Conservation (phyloP, 306 rosid genomes). For the Quercus mongolica region DNA sequence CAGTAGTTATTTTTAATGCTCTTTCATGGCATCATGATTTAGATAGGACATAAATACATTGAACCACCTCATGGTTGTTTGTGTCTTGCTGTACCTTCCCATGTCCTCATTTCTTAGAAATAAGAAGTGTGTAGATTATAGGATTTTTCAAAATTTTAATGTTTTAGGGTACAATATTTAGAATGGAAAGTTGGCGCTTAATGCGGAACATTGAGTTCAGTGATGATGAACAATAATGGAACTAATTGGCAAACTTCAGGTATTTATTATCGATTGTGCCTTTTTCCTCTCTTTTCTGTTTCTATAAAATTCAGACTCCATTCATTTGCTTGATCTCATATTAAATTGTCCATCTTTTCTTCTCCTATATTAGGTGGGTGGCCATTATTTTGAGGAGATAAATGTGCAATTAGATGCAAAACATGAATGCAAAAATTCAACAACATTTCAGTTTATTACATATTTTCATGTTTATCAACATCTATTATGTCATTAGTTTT, state of each 20-base stretch:
- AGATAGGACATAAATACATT: neutral
- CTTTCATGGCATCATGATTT: neutral
- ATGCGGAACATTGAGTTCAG: constrained; percentile 76
- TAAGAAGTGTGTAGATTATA: neutral
- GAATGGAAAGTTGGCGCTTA: constrained; percentile 96
- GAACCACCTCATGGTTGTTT: neutral
- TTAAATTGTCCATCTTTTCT: neutral
- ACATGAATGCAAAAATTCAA: too few species aligned
- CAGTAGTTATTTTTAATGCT: constrained; percentile 1
- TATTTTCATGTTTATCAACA: constrained; percentile 3
- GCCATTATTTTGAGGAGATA: constrained; percentile 98
- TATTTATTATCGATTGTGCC: constrained; percentile 25
- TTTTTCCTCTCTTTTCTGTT: neutral
- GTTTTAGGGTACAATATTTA: constrained; percentile 27
- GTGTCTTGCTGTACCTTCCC: neutral
- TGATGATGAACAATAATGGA: constrained; percentile 71
- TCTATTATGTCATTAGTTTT: constrained; percentile 3
- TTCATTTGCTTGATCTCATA: neutral
- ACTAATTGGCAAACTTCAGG: constrained; percentile 77
- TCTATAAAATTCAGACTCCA: neutral
- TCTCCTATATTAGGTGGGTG: constrained; percentile 67
- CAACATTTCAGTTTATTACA: constrained; percentile 3
- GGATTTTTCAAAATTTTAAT: neutral
- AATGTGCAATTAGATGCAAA: constrained; percentile 92
- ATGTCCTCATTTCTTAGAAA: neutral